Evolutionary conservation across 148 eudicot genomes (phyloP).

Genomic region (Limonium bicolor): DNA sequence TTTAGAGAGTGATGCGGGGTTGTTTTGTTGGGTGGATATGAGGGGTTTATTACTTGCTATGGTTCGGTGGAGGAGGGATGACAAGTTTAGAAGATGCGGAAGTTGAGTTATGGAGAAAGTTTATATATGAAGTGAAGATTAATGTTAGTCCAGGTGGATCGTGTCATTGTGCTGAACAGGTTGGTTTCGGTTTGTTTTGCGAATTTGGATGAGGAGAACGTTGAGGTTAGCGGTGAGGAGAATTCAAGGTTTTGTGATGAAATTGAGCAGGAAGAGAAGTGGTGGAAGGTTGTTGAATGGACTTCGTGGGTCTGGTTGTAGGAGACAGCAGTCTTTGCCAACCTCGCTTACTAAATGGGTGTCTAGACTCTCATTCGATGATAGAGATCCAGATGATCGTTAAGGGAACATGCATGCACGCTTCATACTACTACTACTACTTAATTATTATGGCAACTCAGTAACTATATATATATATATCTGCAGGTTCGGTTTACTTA

Average conservation of each 20-base stretch:
- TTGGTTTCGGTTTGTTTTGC: conserved; percentile 17
- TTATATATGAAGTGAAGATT: conserved; percentile 7
- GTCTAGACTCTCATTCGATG: neutral
- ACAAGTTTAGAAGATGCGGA: conserved; percentile 8
- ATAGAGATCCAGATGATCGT: neutral
- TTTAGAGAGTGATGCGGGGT: conserved; percentile 10
- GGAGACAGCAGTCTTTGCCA: neutral
- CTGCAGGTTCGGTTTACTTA: too few species aligned
- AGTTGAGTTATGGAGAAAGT: conserved; percentile 8
- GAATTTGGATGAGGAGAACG: conserved; percentile 5
- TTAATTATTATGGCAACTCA: too few species aligned
- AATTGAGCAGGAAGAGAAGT: neutral
- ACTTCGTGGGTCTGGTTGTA: too few species aligned
- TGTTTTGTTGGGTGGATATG: conserved; percentile 16
- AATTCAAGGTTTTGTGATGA: conserved; percentile 1
- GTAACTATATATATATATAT: too few species aligned
- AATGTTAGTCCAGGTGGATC: conserved; percentile 17
- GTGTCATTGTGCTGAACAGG: conserved; percentile 14
- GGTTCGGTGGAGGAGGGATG: too few species aligned
- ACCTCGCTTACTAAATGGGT: conserved; percentile 1
- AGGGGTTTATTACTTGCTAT: conserved; percentile 7
- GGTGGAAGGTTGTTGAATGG: neutral
- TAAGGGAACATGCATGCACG: too few species aligned
- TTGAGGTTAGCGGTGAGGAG: conserved; percentile 1
- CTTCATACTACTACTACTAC: too few species aligned